A percentile compares a stretch with the other conserved stretches of the same genome.
These are phyloP conservation scores for Backusella parvicylindrica DNA, from an alignment of 192 early-diverging fungal genomes.

Conservation along the genomic window DNA sequence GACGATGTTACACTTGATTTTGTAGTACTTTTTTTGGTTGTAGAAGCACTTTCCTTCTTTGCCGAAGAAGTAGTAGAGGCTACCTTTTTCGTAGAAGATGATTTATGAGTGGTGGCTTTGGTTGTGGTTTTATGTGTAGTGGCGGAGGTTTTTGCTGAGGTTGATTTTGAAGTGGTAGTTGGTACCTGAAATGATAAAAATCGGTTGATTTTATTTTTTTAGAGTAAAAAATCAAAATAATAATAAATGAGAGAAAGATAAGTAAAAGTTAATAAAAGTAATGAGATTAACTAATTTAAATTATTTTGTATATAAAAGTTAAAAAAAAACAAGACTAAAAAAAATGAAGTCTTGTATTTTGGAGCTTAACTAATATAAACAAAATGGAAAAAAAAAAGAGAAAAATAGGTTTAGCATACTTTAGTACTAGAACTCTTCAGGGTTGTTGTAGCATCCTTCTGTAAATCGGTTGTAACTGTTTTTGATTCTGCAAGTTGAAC, in stretches of 20 bases:
- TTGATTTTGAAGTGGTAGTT: background rate
- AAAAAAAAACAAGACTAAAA: constrained; percentile 4
- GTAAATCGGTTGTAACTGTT: constrained; percentile 3
- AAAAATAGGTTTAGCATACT: background rate
- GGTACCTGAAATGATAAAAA: background rate
- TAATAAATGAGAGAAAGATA: background rate
- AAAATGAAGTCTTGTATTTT: background rate
- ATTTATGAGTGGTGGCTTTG: background rate
- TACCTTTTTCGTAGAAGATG: background rate
- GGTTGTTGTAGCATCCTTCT: background rate
- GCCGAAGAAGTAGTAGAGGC: background rate
- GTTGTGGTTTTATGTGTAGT: background rate
- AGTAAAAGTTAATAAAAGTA: background rate
- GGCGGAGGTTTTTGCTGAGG: background rate
- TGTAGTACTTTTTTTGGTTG: background rate
- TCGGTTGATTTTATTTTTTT: background rate
- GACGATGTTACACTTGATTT: constrained; percentile 3
- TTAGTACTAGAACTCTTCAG: constrained; percentile 4
- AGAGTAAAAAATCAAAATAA: background rate
- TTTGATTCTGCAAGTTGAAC: background rate
- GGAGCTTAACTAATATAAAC: constrained; percentile 3
- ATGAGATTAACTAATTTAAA: background rate
- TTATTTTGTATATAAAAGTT: background rate
- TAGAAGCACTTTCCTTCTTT: background rate
- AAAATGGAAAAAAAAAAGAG: background rate